Evolutionary conservation across 2,329 filamentous ascomycete genomes (phyloP), one percentile per base, ranked within the genome.

Genomic region (Clarireedia homoeocarpa): DNA sequence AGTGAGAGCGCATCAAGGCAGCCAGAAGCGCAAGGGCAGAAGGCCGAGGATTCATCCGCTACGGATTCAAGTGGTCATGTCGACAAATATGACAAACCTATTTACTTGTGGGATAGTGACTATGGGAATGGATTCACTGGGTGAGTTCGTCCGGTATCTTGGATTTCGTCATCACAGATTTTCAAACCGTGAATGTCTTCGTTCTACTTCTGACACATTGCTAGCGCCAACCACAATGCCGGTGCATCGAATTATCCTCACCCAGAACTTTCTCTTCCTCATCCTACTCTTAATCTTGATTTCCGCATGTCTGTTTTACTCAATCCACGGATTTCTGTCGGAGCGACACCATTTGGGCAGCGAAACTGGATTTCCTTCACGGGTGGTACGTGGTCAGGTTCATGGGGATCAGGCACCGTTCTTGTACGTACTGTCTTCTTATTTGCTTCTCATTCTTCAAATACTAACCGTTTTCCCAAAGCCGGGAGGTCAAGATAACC

Each of bases 351-450:
- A 36, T 64, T 66, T n/a, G 73, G 71, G 36, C 70, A 73, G 55
- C 73, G 76, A 57, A 77, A 79, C 61, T 77, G 77, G 66, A 76
- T 76, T 27, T 75, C 75, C 12, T 75, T 78, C 51, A 71, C 71
- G 6, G 72, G 72, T 9, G 76, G 77, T 2, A 69, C 67, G 10
- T 79, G 76, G 75, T 74, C 73, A 6, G 77, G 75, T 6, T 73
- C 71, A 1, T 79, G 77, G 69, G 76, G 75, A 49, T 72, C 74
- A 51, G 77, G 76, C 27, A 73, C 71, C 36, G 72, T 78, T 58
- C 66, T 77, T 30, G 67, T 68, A 59, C 30, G 60, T 57, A 9
- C 6, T 26, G 12, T 15, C 4, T 48, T 50, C 38, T n/a, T 24
- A 15, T 7, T 10, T 26, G n/a, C 23, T 23, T 6, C 42, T 4